Evolutionary conservation across 1,284 basidiomycete species (phyloP), one percentile per base, ranked within the genome.

Genomic region (Ganoderma lucidum): DNA sequence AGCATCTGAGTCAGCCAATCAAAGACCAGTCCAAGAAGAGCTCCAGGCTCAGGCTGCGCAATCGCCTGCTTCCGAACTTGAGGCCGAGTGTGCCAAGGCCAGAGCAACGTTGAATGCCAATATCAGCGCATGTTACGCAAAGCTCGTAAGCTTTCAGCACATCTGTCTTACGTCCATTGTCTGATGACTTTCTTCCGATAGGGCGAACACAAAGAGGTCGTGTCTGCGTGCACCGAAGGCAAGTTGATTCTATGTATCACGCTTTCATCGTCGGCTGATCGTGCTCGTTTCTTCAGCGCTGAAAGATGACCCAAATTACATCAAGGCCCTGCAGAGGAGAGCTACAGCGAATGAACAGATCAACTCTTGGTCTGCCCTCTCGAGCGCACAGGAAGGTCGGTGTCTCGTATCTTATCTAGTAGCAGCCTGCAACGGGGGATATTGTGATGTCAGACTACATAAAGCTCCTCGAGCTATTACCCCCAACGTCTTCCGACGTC

Each of bases 251-350:
- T 67, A 35, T 10, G 9, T 14, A 9, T 12, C 39, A 35, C 48
- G 65, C 62, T 51, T 60, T 42, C 67, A 61, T 45, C 51, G 45
- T 64, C 44, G 41, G 63, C 56, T 71, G 68, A 42, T 44, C 56
- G 15, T 32, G 66, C 63, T 51, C n/a, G 2, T 8, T 64, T 4
- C 68, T 37, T 17, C 74, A 97, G 97, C 97, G 8, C 85, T 99
- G 15, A 80, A 85, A 28, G 94, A 98, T 76, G 93, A 97, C 75
- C 93, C 95, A 4, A 79, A 82, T 15, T 98, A 99, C 78, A 79
- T 93, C 72, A 99, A 98, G 80, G 96, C 93, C 0, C 83, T 98
- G 2, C 94, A 96, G 77, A 86, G 97, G 72, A 90, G 97, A 19
- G 96, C 96, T 1, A 78, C 88, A 30, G 93, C 94, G 1, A 98